A percentile compares a stretch with the other conserved stretches of the same genome.
Evolutionary conservation across 768 basidiomycete species (phyloP).

Genomic region (Exidia glandulosa): DNA sequence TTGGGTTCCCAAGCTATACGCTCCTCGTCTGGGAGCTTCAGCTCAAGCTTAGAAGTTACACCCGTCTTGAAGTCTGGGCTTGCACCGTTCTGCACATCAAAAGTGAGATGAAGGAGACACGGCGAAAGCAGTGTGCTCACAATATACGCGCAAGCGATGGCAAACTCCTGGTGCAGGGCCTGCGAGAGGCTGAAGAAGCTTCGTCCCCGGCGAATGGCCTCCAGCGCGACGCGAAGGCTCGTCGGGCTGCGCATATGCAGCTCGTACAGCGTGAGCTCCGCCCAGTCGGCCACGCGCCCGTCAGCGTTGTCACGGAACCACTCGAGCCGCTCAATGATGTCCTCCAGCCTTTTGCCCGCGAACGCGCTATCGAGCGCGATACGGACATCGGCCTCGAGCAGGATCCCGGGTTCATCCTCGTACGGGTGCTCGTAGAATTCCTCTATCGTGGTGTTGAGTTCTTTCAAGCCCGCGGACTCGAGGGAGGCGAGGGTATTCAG

Average conservation of each 20-base stretch:
- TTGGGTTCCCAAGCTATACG: conserved; percentile 65
- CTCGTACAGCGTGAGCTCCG: conserved; percentile 48
- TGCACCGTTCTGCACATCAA: conserved; percentile 46
- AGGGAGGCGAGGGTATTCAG: conserved; percentile 50
- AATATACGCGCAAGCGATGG: conserved; percentile 80
- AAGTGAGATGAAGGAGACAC: not conserved
- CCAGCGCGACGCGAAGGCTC: conserved; percentile 80
- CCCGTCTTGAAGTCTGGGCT: conserved; percentile 79
- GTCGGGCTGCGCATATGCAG: conserved; percentile 77
- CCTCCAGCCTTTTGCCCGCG: conserved; percentile 53
- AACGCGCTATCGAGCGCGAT: conserved; percentile 78
- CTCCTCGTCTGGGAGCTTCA: conserved; percentile 32
- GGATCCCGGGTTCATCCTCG: conserved; percentile 37
- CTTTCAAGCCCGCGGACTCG: conserved; percentile 19
- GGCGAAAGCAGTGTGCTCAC: conserved; percentile 38
- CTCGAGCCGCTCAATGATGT: conserved; percentile 49
- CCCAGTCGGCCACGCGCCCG: conserved; percentile 56
- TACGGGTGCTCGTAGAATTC: conserved; percentile 49
- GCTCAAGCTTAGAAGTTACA: conserved; percentile 55
- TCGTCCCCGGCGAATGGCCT: conserved; percentile 65
- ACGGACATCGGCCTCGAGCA: conserved; percentile 51
- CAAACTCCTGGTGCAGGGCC: conserved; percentile 74
- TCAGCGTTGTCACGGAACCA: conserved; percentile 30
- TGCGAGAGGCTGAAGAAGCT: conserved; percentile 43
- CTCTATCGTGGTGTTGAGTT: conserved; percentile 60